phyloP scores from a whole-genome alignment of 495 filamentous ascomycete genomes.

The Friedmanniomyces endolithicus region DNA sequence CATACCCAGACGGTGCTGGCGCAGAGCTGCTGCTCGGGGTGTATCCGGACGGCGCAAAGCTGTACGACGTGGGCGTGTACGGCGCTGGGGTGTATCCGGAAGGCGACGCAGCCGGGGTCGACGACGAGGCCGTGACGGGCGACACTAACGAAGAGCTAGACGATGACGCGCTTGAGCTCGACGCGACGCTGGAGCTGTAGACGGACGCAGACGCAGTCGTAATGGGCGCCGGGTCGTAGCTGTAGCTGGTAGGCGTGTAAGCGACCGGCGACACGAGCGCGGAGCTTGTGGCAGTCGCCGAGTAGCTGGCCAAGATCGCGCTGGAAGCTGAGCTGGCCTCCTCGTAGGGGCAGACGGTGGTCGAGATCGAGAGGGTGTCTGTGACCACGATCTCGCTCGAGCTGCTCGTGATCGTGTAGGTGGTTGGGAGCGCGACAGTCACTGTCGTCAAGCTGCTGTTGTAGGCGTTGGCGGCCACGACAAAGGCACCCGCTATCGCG shows the following conservation, averaged over 20 bases:
- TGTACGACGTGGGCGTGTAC: neutral
- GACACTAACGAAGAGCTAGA: neutral
- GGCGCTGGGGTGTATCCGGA: neutral
- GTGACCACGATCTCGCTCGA: neutral
- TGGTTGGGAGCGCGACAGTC: neutral
- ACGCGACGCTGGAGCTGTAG: neutral
- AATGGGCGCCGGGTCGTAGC: neutral
- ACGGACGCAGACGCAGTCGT: neutral
- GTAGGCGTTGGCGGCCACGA: conserved; percentile 3
- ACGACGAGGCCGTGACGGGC: conserved; percentile 1
- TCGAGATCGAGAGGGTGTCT: conserved; percentile 1
- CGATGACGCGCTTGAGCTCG: neutral
- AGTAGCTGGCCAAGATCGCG: conserved; percentile 1
- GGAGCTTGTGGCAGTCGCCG: neutral
- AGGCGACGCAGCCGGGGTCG: neutral
- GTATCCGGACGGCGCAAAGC: conserved; percentile 6
- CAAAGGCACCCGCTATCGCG: conserved; percentile 11
- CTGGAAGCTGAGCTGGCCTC: conserved; percentile 2
- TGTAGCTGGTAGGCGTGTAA: neutral
- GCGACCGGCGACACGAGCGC: neutral
- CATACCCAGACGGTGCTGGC: neutral
- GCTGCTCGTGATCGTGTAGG: conserved; percentile 1
- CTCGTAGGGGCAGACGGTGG: conserved; percentile 9
- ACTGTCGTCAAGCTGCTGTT: neutral
- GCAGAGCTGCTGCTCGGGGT: neutral